Evolutionary conservation across 805 yeast genomes (phyloP).

Genomic region (Myxozyma lipomycoides): DNA sequence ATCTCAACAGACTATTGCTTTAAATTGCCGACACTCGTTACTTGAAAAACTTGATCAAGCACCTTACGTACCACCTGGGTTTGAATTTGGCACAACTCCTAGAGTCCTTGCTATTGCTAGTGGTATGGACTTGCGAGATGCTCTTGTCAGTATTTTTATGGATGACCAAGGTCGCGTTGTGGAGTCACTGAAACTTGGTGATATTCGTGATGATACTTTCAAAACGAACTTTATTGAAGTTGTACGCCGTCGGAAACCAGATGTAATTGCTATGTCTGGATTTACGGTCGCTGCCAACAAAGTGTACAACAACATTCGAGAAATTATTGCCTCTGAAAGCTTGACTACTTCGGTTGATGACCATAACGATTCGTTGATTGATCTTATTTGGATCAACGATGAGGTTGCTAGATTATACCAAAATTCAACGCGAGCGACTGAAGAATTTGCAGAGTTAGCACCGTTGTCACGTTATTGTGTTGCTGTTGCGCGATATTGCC

Average conservation of each 20-base stretch:
- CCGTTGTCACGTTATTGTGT: slow-evolving; percentile 77
- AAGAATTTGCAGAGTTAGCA: slow-evolving; percentile 82
- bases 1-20: slow-evolving; percentile 67
- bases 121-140: slow-evolving; percentile 86
- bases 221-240: slow-evolving; percentile 57
- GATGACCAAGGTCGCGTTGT: slow-evolving; percentile 77
- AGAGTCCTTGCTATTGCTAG: slow-evolving; percentile 75
- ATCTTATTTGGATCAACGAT: slow-evolving; percentile 80
- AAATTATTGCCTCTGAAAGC: slow-evolving; percentile 48
- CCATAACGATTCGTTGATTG: slow-evolving; percentile 48
- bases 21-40: slow-evolving; percentile 66
- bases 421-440: slow-evolving; percentile 65
- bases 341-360: slow-evolving; percentile 41
- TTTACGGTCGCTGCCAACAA: slow-evolving; percentile 68
- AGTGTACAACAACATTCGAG: slow-evolving; percentile 45
- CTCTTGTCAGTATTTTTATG: slow-evolving; percentile 74
- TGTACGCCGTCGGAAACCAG: slow-evolving; percentile 68
- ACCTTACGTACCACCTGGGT: slow-evolving; percentile 75
- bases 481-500: slow-evolving; percentile 86
- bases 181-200: slow-evolving; percentile 73
- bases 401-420: slow-evolving; percentile 90
- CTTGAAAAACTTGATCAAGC: slow-evolving; percentile 81
- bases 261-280: slow-evolving; percentile 87
- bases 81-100: slow-evolving; percentile 76
- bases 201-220: slow-evolving; percentile 61